Percentiles rank a stretch among this genome's conserved stretches.
phyloP scores from a whole-genome alignment of 176 grass and related monocot genomes.

The Eragrostis curvula region DNA sequence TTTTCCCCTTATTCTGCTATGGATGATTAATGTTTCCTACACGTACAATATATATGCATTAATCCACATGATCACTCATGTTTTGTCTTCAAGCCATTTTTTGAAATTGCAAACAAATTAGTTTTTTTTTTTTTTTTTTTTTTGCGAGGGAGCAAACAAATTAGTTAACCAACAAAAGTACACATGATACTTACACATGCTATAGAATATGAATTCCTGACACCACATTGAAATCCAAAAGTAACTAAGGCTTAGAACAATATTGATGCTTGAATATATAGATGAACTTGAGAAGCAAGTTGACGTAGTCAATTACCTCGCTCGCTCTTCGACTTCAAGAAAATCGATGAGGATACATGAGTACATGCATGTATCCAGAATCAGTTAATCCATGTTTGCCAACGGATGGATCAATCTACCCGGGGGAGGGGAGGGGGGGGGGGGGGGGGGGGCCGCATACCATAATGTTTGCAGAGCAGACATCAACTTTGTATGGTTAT shows the following conservation, averaged over 20 bases:
- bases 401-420: not conserved
- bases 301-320: not conserved
- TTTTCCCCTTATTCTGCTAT: not conserved
- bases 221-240: not conserved
- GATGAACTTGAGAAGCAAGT: not conserved
- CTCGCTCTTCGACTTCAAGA: not conserved
- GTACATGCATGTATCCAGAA: not conserved
- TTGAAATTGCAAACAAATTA: not conserved
- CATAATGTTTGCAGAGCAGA: too few species aligned
- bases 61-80: not conserved
- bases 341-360: not conserved
- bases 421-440: too few species aligned
- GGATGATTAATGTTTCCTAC: not conserved
- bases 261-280: not conserved
- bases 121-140: too few species aligned
- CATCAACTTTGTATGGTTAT: too few species aligned
- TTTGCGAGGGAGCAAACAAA: too few species aligned
- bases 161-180: not conserved
- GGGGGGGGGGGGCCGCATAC: too few species aligned
- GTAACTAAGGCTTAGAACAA: not conserved
- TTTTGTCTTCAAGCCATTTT: not conserved
- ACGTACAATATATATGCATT: not conserved
- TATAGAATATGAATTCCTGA: not conserved
- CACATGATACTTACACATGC: too few species aligned
- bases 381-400: not conserved